phyloP scores from a whole-genome alignment of 2,329 filamentous ascomycete genomes.

The Gliomastix tumulicola region DNA sequence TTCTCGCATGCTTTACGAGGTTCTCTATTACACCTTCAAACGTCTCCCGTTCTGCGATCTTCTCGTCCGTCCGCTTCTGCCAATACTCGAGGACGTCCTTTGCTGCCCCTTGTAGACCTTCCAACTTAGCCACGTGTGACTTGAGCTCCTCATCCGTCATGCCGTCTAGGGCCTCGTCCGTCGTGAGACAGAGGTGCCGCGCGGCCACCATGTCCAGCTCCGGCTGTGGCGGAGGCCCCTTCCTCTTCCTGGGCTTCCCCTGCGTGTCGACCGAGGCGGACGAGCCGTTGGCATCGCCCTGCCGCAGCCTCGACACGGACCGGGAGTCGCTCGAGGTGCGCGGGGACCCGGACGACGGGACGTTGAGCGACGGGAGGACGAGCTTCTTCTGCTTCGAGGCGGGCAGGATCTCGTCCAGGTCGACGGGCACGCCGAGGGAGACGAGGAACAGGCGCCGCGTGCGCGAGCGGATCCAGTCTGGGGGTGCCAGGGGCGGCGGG shows the following conservation, averaged over 20 bases:
- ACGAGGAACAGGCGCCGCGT: constrained; percentile 94
- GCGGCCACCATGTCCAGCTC: constrained; percentile 74
- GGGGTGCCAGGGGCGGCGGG: constrained; percentile 87
- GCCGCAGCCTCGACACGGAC: constrained; percentile 36
- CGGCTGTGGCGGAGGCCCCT: constrained; percentile 61
- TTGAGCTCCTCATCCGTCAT: constrained; percentile 73
- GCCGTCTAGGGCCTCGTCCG: constrained; percentile 72
- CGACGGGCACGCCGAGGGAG: constrained; percentile 89
- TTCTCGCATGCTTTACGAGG: constrained; percentile 82
- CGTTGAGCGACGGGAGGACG: constrained; percentile 81
- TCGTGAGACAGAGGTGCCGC: constrained; percentile 73
- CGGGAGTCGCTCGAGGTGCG: constrained; percentile 49
- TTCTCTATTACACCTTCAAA: constrained; percentile 98
- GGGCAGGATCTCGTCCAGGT: constrained; percentile 93
- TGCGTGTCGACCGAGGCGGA: constrained; percentile 54
- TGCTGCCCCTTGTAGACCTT: constrained; percentile 63
- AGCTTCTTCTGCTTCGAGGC: constrained; percentile 98
- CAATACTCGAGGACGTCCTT: constrained; percentile 81
- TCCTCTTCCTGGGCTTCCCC: constrained; percentile 43
- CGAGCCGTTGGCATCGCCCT: constrained; percentile 44
- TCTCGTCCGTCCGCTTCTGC: constrained; percentile 78
- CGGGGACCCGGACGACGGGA: constrained; percentile 47
- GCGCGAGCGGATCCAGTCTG: constrained; percentile 95
- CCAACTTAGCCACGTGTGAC: constrained; percentile 62
- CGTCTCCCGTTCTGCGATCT: constrained; percentile 83